Base-by-base conservation (phyloP, 768 basidiomycete genomes). In the Lactifluus volemus region DNA sequence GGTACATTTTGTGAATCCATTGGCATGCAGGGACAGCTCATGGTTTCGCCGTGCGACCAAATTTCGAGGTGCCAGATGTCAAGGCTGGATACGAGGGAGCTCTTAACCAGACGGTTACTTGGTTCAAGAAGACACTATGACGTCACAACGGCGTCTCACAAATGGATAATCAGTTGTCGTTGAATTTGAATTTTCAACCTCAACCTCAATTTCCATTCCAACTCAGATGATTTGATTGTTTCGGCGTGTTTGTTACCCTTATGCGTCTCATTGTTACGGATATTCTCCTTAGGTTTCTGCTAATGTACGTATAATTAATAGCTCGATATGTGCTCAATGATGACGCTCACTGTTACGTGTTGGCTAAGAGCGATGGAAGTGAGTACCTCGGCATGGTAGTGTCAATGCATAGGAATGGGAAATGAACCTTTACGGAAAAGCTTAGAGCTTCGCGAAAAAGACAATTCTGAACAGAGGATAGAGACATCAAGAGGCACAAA, bases 1-100 rank as follows among this genome's bases (percentile, higher is more conserved):
- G 50, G 49, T 36, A 36, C 50, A n/a, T 45, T 59, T 55, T 21
- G 25, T 25, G 57, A 58, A 48, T 67, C 17, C 58, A 44, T 12
- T 21, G 4, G n/a, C 42, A n/a, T 52, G 6, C 49, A 80, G 79
- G 76, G 63, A 81, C 76, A 15, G 67, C 64, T 7, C 81, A 80
- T 56, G 78, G 81, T 29, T 82, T 82, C 30, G 79, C 79, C 3
- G 70, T 72, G 32, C 73, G 80, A 14, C 80, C 79, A 3, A 76
- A 79, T 59, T 69, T 80, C 42, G 65, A 61, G 7, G 70, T 76
- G 12, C 73, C 75, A 1, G 76, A 77, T 32, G 73, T 80, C 51
- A 75, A 75, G 63, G 73, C 73, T 49, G 78, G 71, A 3, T 82
- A 75, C 60, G 75, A 82, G 54, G 71, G 73, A 15, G 73, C 77